phyloP scores from a whole-genome alignment of 345 rosid species.

The Syzygium jambos region DNA sequence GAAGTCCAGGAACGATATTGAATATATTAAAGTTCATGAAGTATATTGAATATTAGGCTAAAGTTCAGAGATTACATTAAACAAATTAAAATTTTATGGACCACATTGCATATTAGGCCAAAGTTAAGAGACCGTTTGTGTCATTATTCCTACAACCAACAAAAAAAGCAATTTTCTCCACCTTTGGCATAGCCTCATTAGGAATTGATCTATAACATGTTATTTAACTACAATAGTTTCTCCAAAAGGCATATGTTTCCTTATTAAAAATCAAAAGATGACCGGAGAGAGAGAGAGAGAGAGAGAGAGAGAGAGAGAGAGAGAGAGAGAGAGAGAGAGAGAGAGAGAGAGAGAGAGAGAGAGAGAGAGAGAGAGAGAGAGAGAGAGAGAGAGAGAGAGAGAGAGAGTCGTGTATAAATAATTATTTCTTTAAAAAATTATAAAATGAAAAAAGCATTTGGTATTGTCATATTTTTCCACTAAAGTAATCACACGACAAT shows the following conservation, averaged over 20 bases:
- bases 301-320: not conserved
- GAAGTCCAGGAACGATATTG: too few relatives aligned
- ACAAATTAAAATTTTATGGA: too few relatives aligned
- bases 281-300: not conserved
- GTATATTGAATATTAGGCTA: too few relatives aligned
- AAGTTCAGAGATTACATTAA: too few relatives aligned
- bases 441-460: too few relatives aligned
- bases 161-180: not conserved
- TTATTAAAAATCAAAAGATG: not conserved
- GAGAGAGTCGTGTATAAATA: not conserved
- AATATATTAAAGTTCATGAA: too few relatives aligned
- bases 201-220: not conserved
- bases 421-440: too few relatives aligned
- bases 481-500: not conserved
- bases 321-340: not conserved
- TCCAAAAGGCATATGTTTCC: not conserved
- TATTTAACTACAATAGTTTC: not conserved
- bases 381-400: not conserved
- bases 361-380: not conserved
- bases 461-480: too few relatives aligned
- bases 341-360: not conserved
- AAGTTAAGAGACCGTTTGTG: too few relatives aligned
- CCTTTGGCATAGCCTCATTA: not conserved
- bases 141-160: too few relatives aligned
- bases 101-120: too few relatives aligned